phyloP scores from a whole-genome alignment of 2,329 filamentous ascomycete genomes.

The Colletotrichum horii region DNA sequence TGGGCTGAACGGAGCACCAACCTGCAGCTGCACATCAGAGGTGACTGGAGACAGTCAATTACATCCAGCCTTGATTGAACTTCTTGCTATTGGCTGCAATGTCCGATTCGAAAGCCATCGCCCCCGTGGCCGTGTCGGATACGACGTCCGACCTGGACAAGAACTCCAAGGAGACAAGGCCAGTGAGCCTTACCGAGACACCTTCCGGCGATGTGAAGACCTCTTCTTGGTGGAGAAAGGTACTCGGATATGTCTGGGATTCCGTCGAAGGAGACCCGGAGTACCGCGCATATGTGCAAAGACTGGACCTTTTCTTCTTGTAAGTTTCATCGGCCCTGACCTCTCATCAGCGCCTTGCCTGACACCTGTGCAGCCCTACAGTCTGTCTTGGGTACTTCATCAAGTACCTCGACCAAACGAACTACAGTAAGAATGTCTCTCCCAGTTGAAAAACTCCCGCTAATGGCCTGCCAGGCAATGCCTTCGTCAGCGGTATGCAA shows the following conservation, averaged over 20 bases:
- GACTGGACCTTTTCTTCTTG: slow-evolving; percentile 9
- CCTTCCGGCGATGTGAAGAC: neutral
- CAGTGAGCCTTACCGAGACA: neutral
- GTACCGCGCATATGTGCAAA: neutral
- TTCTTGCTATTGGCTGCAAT: neutral
- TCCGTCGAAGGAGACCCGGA: slow-evolving; percentile 5
- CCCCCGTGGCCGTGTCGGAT: neutral
- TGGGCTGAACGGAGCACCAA: neutral
- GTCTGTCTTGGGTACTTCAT: slow-evolving; percentile 10
- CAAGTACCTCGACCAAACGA: slow-evolving; percentile 32
- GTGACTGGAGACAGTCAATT: neutral
- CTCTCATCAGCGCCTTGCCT: neutral
- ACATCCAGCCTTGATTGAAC: neutral
- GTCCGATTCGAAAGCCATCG: neutral
- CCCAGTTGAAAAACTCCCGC: neutral
- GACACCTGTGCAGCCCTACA: neutral
- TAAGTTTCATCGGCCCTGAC: neutral
- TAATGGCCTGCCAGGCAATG: slow-evolving; percentile 19
- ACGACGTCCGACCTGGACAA: neutral
- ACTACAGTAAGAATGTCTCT: slow-evolving; percentile 27
- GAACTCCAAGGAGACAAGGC: neutral
- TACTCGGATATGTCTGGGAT: slow-evolving; percentile 5
- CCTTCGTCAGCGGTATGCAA: slow-evolving; percentile 31
- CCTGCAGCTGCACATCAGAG: neutral
- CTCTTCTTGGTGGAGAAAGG: neutral